Evolutionary conservation across 208 protist species (phyloP).

Genomic region (Leishmania martiniquensis): DNA sequence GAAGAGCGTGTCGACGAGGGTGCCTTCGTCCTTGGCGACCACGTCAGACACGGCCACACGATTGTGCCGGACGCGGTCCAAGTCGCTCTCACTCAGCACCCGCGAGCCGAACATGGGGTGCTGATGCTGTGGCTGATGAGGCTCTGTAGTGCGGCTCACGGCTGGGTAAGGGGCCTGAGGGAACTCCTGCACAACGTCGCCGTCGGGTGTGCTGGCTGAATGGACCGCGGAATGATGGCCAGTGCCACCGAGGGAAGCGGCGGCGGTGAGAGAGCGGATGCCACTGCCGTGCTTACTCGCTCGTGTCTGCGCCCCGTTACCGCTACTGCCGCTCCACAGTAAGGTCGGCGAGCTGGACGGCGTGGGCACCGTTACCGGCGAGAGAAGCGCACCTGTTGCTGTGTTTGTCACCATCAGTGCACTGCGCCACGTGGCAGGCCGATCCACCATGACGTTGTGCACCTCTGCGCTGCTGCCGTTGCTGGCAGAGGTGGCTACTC

Average conservation of each 20-base stretch:
- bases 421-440: slow-evolving; percentile 16
- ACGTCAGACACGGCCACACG: slow-evolving; percentile 56
- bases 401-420: slow-evolving; percentile 46
- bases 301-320: background rate
- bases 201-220: background rate
- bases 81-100: slow-evolving; percentile 23
- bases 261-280: background rate
- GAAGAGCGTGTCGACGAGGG: slow-evolving; percentile 53
- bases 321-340: slow-evolving; percentile 6
- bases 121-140: background rate
- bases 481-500: background rate
- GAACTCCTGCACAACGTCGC: slow-evolving; percentile 3
- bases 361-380: slow-evolving; percentile 11
- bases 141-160: background rate
- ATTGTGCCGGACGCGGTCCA: slow-evolving; percentile 52
- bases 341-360: slow-evolving; percentile 19
- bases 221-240: background rate
- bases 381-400: slow-evolving; percentile 31
- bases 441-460: background rate
- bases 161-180: background rate
- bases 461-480: background rate
- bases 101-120: slow-evolving; percentile 2
- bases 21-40: slow-evolving; percentile 43
- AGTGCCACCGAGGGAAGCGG: background rate
- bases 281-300: background rate